These are phyloP conservation scores for Cercis canadensis DNA, from an alignment of 306 rosid genomes.

Conservation along the genomic window DNA sequence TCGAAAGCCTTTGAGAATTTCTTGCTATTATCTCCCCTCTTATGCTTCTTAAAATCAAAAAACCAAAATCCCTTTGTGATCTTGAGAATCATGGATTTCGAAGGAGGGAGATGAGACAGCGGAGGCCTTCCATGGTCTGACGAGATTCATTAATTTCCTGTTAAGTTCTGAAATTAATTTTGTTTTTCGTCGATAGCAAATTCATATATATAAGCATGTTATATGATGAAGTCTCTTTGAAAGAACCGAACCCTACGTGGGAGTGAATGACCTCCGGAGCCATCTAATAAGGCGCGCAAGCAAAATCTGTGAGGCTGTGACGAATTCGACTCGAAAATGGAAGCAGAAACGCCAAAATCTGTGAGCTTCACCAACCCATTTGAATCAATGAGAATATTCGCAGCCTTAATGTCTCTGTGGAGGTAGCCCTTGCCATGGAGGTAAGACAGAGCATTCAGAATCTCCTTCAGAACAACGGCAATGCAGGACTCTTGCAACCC, in stretches of 20 bases:
- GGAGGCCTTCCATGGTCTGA: conserved; percentile 79
- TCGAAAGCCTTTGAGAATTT: conserved; percentile 63
- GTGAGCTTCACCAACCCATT: conserved; percentile 58
- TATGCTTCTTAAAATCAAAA: conserved; percentile 45
- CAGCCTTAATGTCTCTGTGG: conserved; percentile 71
- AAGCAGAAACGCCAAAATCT: conserved; percentile 62
- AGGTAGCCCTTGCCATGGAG: conserved; percentile 76
- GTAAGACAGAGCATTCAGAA: conserved; percentile 55
- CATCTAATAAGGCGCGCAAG: conserved; percentile 74
- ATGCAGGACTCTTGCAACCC: conserved; percentile 63
- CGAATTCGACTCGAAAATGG: conserved; percentile 50
- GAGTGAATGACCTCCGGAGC: conserved; percentile 77
- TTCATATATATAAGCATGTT: too few relatives aligned
- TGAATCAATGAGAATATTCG: conserved; percentile 64
- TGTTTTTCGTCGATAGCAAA: too few relatives aligned
- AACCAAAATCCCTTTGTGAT: conserved; percentile 62
- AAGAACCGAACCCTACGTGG: conserved; percentile 57
- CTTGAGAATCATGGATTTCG: conserved; percentile 57
- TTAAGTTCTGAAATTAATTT: too few relatives aligned
- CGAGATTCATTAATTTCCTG: too few relatives aligned
- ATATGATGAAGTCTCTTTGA: too few relatives aligned
- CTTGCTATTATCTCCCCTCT: conserved; percentile 30
- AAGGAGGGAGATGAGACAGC: conserved; percentile 65
- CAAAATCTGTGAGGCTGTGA: conserved; percentile 47
- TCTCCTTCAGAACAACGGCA: conserved; percentile 55